Conservation (phyloP, 352 stramenopile species). For the Pythium guiyangense region DNA sequence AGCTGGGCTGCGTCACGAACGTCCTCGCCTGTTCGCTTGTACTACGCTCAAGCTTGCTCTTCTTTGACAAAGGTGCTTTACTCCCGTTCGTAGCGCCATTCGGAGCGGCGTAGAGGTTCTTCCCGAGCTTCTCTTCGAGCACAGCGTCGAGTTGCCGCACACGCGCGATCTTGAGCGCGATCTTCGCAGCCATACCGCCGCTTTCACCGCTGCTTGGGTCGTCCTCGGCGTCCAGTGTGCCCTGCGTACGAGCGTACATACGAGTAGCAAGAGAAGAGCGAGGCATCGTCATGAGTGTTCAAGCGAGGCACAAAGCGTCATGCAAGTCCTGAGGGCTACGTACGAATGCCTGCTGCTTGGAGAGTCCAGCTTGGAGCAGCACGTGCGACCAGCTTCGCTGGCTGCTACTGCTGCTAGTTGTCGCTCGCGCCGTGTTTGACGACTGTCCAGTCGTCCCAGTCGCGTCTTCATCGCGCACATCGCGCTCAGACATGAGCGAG, state of each 20-base stretch:
- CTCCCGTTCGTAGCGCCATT: conserved; percentile 19
- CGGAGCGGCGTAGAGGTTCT: conserved; percentile 37
- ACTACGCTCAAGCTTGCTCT: conserved; percentile 1
- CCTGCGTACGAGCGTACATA: conserved; percentile 18
- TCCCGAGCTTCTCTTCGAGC: conserved; percentile 59
- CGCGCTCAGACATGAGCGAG: conserved; percentile 56
- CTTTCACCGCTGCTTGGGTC: conserved; percentile 18
- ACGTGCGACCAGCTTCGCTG: conserved; percentile 53
- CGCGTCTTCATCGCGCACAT: conserved; percentile 28
- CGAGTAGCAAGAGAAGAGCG: too few relatives aligned
- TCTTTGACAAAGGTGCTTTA: conserved; percentile 5
- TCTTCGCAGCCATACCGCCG: conserved; percentile 38
- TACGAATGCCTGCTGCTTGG: conserved; percentile 67
- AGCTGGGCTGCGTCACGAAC: background rate
- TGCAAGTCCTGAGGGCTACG: too few relatives aligned
- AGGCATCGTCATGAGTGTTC: too few relatives aligned
- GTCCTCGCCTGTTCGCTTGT: background rate
- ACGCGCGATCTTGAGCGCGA: conserved; percentile 66
- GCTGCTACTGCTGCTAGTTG: conserved; percentile 1
- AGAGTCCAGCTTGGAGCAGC: conserved; percentile 54
- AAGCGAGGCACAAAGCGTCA: background rate
- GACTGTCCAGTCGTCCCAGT: background rate
- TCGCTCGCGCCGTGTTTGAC: background rate
- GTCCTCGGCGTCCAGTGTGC: conserved; percentile 36
- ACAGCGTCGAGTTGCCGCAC: conserved; percentile 56